Percentiles rank a stretch among this genome's conserved stretches.
These are phyloP conservation scores for Pelargonium nanum DNA, from an alignment of 345 rosid genomes.

Conservation along the genomic window DNA sequence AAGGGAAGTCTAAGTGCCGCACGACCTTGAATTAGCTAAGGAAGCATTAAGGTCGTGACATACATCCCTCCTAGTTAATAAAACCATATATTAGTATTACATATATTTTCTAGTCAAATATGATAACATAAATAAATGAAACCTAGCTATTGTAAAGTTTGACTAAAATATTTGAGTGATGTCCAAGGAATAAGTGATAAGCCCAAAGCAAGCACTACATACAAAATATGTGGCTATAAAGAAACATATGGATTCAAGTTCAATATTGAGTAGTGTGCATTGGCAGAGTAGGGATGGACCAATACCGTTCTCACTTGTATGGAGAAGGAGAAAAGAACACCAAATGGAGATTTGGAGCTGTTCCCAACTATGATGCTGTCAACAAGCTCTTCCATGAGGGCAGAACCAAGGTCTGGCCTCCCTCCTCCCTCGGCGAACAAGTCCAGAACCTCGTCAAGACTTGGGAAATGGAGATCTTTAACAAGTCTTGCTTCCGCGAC, in stretches of 20 bases:
- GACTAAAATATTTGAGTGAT: no score
- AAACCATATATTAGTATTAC: no score
- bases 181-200: no score
- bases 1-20: no score
- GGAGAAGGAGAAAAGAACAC: slow-evolving; percentile 54
- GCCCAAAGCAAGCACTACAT: slow-evolving; percentile 26
- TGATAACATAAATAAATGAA: no score
- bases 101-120: no score
- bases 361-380: slow-evolving; percentile 46
- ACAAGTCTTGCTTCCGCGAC: slow-evolving; percentile 31
- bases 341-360: slow-evolving; percentile 37
- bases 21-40: no score
- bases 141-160: no score
- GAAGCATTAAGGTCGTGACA: no score
- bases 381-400: slow-evolving; percentile 59
- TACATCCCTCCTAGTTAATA: no score
- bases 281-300: no score
- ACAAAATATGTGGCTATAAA: slow-evolving; percentile 28
- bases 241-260: slow-evolving; percentile 27
- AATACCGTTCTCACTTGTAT: slow-evolving; percentile 33
- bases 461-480: slow-evolving; percentile 61
- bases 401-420: slow-evolving; percentile 54
- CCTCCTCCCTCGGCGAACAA: slow-evolving; percentile 47
- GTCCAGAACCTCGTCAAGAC: slow-evolving; percentile 60
- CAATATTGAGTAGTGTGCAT: no score